Evolutionary conservation across 1,139 yeast genomes (phyloP), one percentile per base, ranked within the genome.

Genomic region (Blastobotrys petasosporus): DNA sequence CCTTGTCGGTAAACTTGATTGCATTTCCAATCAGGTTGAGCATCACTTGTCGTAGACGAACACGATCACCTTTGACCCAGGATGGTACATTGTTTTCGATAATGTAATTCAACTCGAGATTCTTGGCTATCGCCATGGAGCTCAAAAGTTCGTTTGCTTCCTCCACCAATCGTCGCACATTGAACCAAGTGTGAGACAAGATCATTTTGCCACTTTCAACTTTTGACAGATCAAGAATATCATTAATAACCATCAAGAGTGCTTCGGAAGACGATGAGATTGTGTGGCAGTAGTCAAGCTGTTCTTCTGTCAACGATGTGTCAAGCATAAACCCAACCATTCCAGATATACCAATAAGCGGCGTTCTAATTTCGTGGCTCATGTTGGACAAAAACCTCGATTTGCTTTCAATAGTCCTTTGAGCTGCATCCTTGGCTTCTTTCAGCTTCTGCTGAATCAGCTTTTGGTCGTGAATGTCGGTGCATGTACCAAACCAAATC

Each of bases 321-420:
- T 85, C 94, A 50, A 84, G 70, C 4, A 95, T 86, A 54, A 88
- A 85, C n/a, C 94, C 83, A 0, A 95, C 86, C 95, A 88, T 87
- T 51, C 97, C 97, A 39, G 90, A 70, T 32, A 88, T 88, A 62
- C 97, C 97, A 66, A 88, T 88, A 55, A 88, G 69, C 2, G 97
- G 97, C 0, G 97, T 88, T 55, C 96, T 75, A 61, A 88, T 75
- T 66, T 88, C 97, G 62, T 88, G 97, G 0, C 95, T 86, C 48
- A 87, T 87, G 63, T 87, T 88, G 8, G 96, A 95, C 60, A 87
- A 82, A 62, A 87, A 87, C 8, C 86, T 88, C 0, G 95, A 84
- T 60, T 87, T 87, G 12, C 95, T 92, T 60, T 87, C 95, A 66
- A 85, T 86, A 1, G 96, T 95, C 36, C 85, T 77, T 66, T 87